phyloP scores from a whole-genome alignment of 257 asterid species.

The Cinchona pubescens region DNA sequence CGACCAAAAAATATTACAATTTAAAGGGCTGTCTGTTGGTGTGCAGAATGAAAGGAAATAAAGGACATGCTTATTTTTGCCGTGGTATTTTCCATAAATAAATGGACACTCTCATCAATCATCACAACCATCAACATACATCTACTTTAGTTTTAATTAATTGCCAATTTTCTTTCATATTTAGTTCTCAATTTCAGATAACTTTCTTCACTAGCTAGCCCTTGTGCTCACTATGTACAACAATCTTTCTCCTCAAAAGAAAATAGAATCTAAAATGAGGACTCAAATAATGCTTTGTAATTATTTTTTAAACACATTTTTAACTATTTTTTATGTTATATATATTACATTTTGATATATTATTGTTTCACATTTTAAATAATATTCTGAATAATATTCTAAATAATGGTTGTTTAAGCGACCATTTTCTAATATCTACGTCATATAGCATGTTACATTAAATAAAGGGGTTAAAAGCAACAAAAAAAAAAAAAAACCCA shows the following conservation, averaged over 20 bases:
- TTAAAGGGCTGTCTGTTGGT: constrained; percentile 44
- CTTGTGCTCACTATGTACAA: constrained; percentile 5
- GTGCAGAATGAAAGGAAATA: constrained; percentile 25
- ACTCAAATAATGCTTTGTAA: too few relatives aligned
- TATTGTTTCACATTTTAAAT: too few relatives aligned
- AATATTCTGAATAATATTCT: too few relatives aligned
- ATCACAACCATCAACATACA: constrained; percentile 4
- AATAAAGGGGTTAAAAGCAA: too few relatives aligned
- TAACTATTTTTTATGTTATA: too few relatives aligned
- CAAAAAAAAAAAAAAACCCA: too few relatives aligned
- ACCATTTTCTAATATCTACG: too few relatives aligned
- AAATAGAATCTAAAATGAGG: too few relatives aligned
- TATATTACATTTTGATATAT: too few relatives aligned
- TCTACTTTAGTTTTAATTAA: neutral
- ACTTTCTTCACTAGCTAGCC: neutral
- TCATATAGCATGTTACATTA: too few relatives aligned
- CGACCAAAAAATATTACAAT: constrained; percentile 8
- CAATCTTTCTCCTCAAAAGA: neutral
- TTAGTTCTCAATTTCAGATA: constrained; percentile 6
- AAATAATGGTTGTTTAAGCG: too few relatives aligned
- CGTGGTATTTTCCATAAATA: constrained; percentile 20
- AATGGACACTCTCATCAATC: constrained; percentile 26
- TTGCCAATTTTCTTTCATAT: constrained; percentile 15
- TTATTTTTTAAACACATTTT: too few relatives aligned
- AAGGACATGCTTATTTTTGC: constrained; percentile 11